Evolutionary conservation across 192 early-diverging fungal genomes (phyloP), one percentile per base, ranked within the genome.

Genomic region (Rhizoclosmatium sp.): DNA sequence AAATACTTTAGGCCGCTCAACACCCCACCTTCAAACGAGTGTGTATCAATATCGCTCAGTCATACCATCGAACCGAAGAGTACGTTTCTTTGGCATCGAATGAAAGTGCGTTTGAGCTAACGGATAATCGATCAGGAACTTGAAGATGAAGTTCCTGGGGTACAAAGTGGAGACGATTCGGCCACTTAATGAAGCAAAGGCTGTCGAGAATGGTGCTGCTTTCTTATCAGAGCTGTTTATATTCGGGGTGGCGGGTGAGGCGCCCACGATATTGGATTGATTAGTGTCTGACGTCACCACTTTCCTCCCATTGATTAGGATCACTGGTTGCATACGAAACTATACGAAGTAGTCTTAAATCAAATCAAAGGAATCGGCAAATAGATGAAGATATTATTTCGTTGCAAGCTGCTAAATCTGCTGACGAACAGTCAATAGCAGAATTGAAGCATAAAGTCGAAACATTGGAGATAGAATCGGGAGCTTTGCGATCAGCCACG

Each of bases 181-280:
- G 40, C 87, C 87, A 5, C 77, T 88, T 4, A 86, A 83, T 65
- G 87, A 88, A 58, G 81, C 79, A 2, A 65, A 76, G 56, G 87
- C 87, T 12, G 84, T 88, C 7, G 87, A 88, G 78, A 60, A 77
- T 5, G 87, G 87, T 3, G 78, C 87, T 16, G 70, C 59, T 7
- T 85, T 88, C 44, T 69, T 88, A 19, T 62, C 80, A 47, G 87
- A 88, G 78, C 47, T 69, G 31, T 47, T 88, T 21, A 71, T 88
- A 14, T 85, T 88, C 65, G 19, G 69, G 2, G 85, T 88, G 0
- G 85, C 82, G 1, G 84, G 74, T 31, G 2, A 73, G 14, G 31
- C 31, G 31, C 31, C 31, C 31, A 31, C 31, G 31, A 31, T 31
- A 31, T 31, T 31, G 31, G 31, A 31, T 31, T 31, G 31, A 31